Percentiles rank a stretch among this genome's conserved stretches.
Evolutionary conservation across 1,284 basidiomycete species (phyloP).

Genomic region (Ceratobasidium theobromae): DNA sequence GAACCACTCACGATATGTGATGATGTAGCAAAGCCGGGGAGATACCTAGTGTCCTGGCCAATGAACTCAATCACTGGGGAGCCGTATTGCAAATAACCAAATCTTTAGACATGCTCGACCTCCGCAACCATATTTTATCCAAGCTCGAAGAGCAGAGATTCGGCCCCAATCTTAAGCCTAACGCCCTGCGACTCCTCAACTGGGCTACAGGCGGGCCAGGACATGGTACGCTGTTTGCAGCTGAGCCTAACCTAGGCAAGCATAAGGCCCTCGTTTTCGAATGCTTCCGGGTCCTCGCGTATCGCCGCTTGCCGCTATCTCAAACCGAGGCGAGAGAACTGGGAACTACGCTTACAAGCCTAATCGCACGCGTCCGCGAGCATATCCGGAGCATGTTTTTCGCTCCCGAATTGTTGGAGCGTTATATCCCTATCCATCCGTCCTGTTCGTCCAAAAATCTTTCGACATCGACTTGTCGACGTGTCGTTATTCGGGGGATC

Average conservation of each 20-base stretch:
- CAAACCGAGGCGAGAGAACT: background rate
- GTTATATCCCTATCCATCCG: too few species aligned
- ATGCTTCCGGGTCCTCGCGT: background rate
- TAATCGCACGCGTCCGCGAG: background rate
- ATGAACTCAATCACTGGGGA: background rate
- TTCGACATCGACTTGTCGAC: too few species aligned
- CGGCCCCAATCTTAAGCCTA: too few species aligned
- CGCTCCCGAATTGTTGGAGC: background rate
- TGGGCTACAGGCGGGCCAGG: too few species aligned
- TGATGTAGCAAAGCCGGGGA: background rate
- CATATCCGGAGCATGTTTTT: background rate
- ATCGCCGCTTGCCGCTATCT: background rate
- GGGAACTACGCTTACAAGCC: background rate
- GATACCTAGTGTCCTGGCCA: background rate
- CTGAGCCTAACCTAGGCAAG: too few species aligned
- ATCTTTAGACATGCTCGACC: background rate
- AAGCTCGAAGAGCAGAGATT: background rate
- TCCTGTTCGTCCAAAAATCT: too few species aligned
- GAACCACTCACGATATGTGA: too few species aligned
- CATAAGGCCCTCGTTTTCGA: background rate
- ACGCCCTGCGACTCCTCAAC: too few species aligned
- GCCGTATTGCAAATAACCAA: background rate
- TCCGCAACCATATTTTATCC: background rate
- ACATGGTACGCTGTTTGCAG: too few species aligned
- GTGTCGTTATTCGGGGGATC: too few species aligned